Conservation (phyloP, 495 filamentous ascomycete species). For the Trichoderma reesei region DNA sequence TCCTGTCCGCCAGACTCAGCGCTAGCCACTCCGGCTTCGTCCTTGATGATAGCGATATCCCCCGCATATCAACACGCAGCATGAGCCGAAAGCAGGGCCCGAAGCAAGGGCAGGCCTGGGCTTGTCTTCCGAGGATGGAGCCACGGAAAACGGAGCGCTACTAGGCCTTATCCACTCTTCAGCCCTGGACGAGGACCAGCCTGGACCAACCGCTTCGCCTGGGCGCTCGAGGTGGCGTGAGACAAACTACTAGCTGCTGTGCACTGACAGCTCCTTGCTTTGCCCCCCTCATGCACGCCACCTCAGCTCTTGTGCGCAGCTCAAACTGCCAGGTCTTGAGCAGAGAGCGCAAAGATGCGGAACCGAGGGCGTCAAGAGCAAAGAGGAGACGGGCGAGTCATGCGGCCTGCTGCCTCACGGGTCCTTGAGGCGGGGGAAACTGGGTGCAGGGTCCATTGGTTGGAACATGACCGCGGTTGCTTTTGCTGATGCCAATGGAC, state of each 20-base stretch:
- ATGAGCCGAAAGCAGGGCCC: not conserved
- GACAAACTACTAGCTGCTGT: constrained; percentile 6
- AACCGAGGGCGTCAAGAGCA: not conserved
- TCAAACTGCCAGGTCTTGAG: not conserved
- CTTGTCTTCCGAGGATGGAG: not conserved
- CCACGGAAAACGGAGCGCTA: constrained; percentile 2
- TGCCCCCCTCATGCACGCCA: not conserved
- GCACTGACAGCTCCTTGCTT: constrained; percentile 5
- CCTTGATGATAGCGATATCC: not conserved
- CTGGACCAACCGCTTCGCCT: not conserved
- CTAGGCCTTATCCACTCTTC: not conserved
- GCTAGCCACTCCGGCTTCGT: not conserved
- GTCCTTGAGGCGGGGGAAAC: not conserved
- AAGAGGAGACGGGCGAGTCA: not conserved
- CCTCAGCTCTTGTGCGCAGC: constrained; percentile 1
- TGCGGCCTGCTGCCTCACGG: not conserved
- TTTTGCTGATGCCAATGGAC: not conserved
- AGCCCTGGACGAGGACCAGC: not conserved
- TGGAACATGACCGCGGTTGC: not conserved
- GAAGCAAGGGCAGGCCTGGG: not conserved
- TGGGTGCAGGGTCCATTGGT: not conserved
- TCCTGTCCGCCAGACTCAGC: not conserved
- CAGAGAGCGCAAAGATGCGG: not conserved
- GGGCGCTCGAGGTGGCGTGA: not conserved
- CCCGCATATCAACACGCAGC: not conserved